Percentiles rank a stretch among this genome's conserved stretches.
These are phyloP conservation scores for Anisodus tanguticus DNA, from an alignment of 257 asterid species.

Conservation along the genomic window DNA sequence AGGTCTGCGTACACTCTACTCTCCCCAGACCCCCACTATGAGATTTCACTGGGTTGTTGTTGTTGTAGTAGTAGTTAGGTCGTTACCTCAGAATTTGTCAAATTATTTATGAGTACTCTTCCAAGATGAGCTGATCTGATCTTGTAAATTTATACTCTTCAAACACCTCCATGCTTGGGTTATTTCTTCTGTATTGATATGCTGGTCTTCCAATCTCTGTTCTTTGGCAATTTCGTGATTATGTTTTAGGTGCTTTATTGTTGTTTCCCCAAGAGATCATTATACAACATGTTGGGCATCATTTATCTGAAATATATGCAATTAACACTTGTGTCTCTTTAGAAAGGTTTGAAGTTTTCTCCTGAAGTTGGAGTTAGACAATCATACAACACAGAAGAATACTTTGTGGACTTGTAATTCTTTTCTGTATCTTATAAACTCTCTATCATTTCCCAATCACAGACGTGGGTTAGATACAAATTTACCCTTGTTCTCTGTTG, in stretches of 20 bases:
- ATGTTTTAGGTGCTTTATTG: neutral
- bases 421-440: neutral
- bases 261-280: neutral
- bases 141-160: neutral
- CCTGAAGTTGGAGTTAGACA: neutral
- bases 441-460: neutral
- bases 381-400: neutral
- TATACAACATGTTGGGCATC: neutral
- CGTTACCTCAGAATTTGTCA: no score
- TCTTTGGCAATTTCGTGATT: neutral
- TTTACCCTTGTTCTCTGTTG: conserved; percentile 29
- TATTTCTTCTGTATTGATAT: neutral
- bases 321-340: neutral
- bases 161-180: neutral
- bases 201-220: neutral
- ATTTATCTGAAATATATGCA: conserved; percentile 30
- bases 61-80: no score
- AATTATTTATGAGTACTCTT: no score
- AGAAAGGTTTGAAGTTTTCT: neutral
- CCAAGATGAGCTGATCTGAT: neutral
- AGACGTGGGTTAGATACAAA: neutral
- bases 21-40: no score
- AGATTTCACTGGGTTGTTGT: no score
- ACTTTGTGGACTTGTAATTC: neutral
- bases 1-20: no score